Conservation (phyloP, 257 asterid genomes). For the Forsythia suspensa region DNA sequence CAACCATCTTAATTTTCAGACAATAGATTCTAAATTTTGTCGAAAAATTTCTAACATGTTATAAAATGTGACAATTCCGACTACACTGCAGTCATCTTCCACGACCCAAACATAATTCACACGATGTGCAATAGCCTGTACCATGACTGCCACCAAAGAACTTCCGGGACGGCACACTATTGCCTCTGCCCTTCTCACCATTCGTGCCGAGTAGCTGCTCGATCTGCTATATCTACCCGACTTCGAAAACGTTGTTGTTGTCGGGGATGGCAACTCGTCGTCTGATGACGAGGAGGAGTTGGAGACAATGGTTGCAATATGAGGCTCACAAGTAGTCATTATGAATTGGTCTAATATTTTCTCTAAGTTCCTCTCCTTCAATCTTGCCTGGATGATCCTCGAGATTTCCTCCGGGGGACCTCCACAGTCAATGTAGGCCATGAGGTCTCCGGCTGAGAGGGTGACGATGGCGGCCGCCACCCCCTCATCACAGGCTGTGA, state of each 20-base stretch:
- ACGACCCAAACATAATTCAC: constrained; percentile 88
- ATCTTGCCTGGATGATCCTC: constrained; percentile 47
- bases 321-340: neutral
- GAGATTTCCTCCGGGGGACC: constrained; percentile 70
- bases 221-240: constrained; percentile 35
- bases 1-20: constrained; percentile 8
- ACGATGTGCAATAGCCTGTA: constrained; percentile 79
- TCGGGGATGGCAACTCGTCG: constrained; percentile 46
- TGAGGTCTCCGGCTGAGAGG: constrained; percentile 74
- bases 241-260: constrained; percentile 21
- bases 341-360: constrained; percentile 52
- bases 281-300: constrained; percentile 41
- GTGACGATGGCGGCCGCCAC: constrained; percentile 63
- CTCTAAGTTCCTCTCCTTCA: constrained; percentile 56
- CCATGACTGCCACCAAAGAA: constrained; percentile 85
- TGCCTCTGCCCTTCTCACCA: constrained; percentile 69
- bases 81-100: constrained; percentile 66
- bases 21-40: constrained; percentile 45
- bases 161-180: constrained; percentile 77
- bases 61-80: constrained; percentile 75
- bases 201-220: constrained; percentile 51
- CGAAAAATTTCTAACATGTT: constrained; percentile 57
- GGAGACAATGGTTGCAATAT: neutral
- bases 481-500: constrained; percentile 56
- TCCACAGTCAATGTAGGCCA: constrained; percentile 74